Evolutionary conservation across 192 early-diverging fungal genomes (phyloP).

Genomic region (Chytriomyces sp.): DNA sequence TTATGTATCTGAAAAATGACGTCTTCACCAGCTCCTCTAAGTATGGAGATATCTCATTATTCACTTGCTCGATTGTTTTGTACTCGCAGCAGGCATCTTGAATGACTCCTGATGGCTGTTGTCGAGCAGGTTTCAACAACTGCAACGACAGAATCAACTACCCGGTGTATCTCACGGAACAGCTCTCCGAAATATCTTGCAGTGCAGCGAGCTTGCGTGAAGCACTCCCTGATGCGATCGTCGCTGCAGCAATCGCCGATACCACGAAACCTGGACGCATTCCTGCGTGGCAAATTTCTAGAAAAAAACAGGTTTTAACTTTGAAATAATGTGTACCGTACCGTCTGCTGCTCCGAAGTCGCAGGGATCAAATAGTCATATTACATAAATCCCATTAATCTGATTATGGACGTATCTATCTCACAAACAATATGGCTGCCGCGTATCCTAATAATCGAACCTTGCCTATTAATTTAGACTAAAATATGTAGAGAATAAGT

Average conservation of each 20-base stretch:
- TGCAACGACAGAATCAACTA: not conserved
- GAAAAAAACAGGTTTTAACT: no score
- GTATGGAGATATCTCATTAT: slow-evolving; percentile 67
- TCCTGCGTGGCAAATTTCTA: no score
- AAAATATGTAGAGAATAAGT: no score
- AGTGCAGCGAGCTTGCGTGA: slow-evolving; percentile 3
- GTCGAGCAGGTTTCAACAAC: not conserved
- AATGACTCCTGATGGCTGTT: slow-evolving; percentile 33
- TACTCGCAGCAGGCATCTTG: slow-evolving; percentile 44
- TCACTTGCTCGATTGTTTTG: slow-evolving; percentile 55
- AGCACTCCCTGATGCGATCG: not conserved
- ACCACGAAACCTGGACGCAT: not conserved
- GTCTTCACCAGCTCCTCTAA: slow-evolving; percentile 79
- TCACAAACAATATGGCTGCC: no score
- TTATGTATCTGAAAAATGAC: slow-evolving; percentile 89
- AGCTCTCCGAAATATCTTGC: slow-evolving; percentile 24
- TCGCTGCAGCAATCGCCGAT: not conserved
- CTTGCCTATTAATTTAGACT: no score
- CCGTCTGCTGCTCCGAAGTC: no score
- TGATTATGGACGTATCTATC: no score
- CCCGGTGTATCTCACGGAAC: not conserved
- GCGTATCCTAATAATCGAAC: no score
- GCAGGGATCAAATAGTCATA: no score
- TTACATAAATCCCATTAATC: no score
- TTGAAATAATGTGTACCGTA: no score